Evolutionary conservation across 495 filamentous ascomycete species (phyloP), one percentile per base, ranked within the genome.

Genomic region (Clohesyomyces aquaticus): DNA sequence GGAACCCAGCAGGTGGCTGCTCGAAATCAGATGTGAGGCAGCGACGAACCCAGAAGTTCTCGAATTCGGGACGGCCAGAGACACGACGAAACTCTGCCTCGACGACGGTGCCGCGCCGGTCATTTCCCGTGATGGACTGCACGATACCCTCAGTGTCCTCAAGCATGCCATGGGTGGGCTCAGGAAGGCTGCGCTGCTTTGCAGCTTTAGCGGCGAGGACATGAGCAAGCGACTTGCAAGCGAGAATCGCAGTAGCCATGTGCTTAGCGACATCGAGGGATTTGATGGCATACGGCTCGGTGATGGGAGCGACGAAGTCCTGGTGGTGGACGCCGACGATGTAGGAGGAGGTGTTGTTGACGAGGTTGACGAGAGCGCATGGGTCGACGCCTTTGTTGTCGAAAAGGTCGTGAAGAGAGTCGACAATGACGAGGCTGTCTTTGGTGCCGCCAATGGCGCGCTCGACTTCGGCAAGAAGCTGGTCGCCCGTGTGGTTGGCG

Each of bases 61-160:
- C 93, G 21, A 80, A 70, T 9, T 96, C 85, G 0, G 86, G 85
- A 18, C 93, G 80, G 0, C 95, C 94, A 60, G 85, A 90, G 65
- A 89, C 87, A 19, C 93, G 79, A 1, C 95, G 79, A 71, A 95
- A 80, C 75, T 98, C 92, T 83, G 96, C 87, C 64, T 91, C 87
- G 2, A 98, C 66, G 2, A 96, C 91, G 3, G 94, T 74, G 0
- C 87, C 88, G 16, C 80, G 74, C 0, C 62, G 54, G 4, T 76
- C 73, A 38, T 82, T 81, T n/a, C 69, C 77, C 69, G 47, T 38
- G 25, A 60, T 29, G 28, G 22, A 81, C 6, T 88, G 69, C 0
- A 96, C 66, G 12, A 92, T 81, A 28, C 93, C 93, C 66, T 95
- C 90, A 25, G 80, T 78, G 10, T 83, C 83, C 73, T 95, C 89